Evolutionary conservation across 2,329 filamentous ascomycete genomes (phyloP), one percentile per base, ranked within the genome.

Genomic region (Aspergillus calidoustus): DNA sequence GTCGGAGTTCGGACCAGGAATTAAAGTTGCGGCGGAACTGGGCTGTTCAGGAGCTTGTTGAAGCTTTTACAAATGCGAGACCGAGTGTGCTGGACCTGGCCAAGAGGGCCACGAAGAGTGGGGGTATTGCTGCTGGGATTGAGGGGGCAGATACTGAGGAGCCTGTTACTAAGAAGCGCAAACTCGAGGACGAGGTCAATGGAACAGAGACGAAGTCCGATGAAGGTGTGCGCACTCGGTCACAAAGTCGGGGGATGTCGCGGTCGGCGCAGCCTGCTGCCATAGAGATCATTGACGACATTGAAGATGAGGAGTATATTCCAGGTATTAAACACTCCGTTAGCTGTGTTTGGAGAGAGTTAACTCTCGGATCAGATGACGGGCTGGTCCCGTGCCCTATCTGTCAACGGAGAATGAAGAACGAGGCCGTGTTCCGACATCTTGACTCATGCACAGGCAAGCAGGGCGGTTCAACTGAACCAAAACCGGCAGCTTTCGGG

Each of bases 341-440:
- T 34, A 3, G 7, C 7, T 25, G 22, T 25, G 4, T 41, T 15
- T 41, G 34, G 51, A 7, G 22, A n/a, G 30, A 7, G 9, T 50
- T 22, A 54, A 17, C 15, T 25, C n/a, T 51, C 19, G 63, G 63
- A 17, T 67, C 72, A 82, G 88, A 90, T 30, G 91, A 95, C 68
- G 92, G 91, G 3, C 81, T 95, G 15, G 91, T 93, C 1, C 83
- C 87, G 46, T 99, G 95, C 74, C 95, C 95, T 0, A 89, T 94
- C 19, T 99, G 95, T 74, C 81, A 82, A 54, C 84, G 81, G 69
- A 86, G 88, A 54, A 96, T 98, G 90, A 96, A 95, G 75, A 86
- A 89, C 54, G 86, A 86, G 66, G 83, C 84, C 58, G 91, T 98
- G 4, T 93, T 91, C 69, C 77, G 82, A n/a, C 95, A 98, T 77